phyloP scores from a whole-genome alignment of 441 rosid genomes.

The Melastoma candidum region DNA sequence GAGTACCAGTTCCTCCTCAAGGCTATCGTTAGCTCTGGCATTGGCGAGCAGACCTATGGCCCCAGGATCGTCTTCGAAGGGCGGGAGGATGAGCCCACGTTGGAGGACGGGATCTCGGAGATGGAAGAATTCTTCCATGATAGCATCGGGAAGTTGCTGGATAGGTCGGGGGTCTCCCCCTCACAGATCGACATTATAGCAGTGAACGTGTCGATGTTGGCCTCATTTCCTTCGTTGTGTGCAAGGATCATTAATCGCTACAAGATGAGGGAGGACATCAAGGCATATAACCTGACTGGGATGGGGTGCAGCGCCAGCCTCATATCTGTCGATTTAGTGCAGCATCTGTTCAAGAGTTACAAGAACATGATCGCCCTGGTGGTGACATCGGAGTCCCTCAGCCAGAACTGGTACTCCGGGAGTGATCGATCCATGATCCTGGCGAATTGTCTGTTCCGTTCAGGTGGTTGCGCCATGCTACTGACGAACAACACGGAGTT shows the following conservation, averaged over 20 bases:
- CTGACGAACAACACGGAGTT: slow-evolving; percentile 10
- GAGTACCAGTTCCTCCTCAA: slow-evolving; percentile 13
- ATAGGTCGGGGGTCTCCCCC: slow-evolving; percentile 11
- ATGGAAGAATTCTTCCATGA: slow-evolving; percentile 14
- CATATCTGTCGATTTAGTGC: slow-evolving; percentile 12
- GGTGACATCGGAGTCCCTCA: slow-evolving; percentile 16
- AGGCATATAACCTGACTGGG: slow-evolving; percentile 16
- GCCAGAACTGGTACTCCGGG: slow-evolving; percentile 21
- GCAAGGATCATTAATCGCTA: slow-evolving; percentile 12
- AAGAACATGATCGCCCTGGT: slow-evolving; percentile 14
- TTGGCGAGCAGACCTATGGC: slow-evolving; percentile 10
- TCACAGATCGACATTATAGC: slow-evolving; percentile 16
- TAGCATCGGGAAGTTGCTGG: slow-evolving; percentile 11
- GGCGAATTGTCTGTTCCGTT: slow-evolving; percentile 17
- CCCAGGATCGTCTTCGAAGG: slow-evolving; percentile 14
- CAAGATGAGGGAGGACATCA: slow-evolving; percentile 14
- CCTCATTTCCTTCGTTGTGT: slow-evolving; percentile 11
- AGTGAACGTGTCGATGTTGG: slow-evolving; percentile 15
- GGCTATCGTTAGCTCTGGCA: slow-evolving; percentile 14
- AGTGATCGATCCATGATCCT: slow-evolving; percentile 20
- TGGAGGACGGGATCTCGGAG: slow-evolving; percentile 8
- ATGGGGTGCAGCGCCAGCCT: slow-evolving; percentile 23
- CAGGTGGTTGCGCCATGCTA: slow-evolving; percentile 16
- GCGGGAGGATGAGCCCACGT: slow-evolving; percentile 7
- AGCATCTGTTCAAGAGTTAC: slow-evolving; percentile 13